These are phyloP conservation scores for Debaryomyces tyrocola DNA, from an alignment of 805 yeast genomes.

Conservation along the genomic window DNA sequence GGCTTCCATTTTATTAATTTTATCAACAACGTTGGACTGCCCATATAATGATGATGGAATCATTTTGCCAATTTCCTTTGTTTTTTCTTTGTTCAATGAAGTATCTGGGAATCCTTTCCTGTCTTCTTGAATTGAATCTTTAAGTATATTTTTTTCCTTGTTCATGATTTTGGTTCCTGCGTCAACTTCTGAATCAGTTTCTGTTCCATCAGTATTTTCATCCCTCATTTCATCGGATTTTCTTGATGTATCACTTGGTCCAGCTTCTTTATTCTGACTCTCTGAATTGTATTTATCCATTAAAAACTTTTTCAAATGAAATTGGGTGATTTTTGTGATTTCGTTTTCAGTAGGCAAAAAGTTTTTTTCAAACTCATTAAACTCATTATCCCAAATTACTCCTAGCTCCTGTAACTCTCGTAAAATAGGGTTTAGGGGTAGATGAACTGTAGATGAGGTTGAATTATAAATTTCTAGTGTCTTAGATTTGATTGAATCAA, in stretches of 20 bases:
- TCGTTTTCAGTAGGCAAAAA: slow-evolving; percentile 92
- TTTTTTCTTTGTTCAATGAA: slow-evolving; percentile 13
- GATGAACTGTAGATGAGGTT: slow-evolving; percentile 62
- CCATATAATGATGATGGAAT: slow-evolving; percentile 23
- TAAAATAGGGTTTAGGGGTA: slow-evolving; percentile 68
- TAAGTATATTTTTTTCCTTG: slow-evolving; percentile 2
- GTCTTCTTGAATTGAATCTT: slow-evolving; percentile 5
- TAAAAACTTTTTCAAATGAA: slow-evolving; percentile 76
- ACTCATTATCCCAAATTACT: slow-evolving; percentile 83
- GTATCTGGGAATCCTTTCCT: background rate
- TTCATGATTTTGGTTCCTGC: background rate
- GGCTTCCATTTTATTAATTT: slow-evolving; percentile 28
- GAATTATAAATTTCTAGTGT: slow-evolving; percentile 53
- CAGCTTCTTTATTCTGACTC: slow-evolving; percentile 18
- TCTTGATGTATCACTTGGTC: slow-evolving; percentile 10
- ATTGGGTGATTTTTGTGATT: slow-evolving; percentile 84
- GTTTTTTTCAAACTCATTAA: slow-evolving; percentile 71
- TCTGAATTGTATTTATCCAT: slow-evolving; percentile 46
- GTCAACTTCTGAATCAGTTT: background rate
- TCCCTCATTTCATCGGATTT: slow-evolving; percentile 41
- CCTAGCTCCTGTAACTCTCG: slow-evolving; percentile 77
- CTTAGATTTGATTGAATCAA: slow-evolving; percentile 39
- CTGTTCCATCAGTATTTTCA: slow-evolving; percentile 6
- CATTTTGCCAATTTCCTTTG: slow-evolving; percentile 14
- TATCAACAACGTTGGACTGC: slow-evolving; percentile 21